phyloP scores from a whole-genome alignment of 139 green algal species.

The Volvox africanus region DNA sequence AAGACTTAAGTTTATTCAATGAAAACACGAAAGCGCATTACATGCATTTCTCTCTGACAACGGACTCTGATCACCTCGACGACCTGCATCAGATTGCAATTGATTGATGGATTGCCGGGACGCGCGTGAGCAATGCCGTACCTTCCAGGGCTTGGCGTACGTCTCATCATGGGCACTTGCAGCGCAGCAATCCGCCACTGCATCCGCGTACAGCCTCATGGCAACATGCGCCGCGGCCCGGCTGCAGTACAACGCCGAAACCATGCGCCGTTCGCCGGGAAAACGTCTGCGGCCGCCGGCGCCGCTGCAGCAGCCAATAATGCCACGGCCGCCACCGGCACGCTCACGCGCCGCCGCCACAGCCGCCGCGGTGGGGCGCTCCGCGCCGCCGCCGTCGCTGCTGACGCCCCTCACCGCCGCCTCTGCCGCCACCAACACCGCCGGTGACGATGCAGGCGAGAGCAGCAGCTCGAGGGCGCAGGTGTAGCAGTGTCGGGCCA shows the following conservation, averaged over 20 bases:
- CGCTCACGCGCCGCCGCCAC: conserved; percentile 13
- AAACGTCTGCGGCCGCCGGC: background rate
- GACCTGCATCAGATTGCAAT: no score
- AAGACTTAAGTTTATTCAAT: no score
- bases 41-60: no score
- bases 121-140: background rate
- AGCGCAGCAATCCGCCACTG: conserved; percentile 70
- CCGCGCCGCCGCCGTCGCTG: background rate
- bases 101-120: no score
- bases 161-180: conserved; percentile 56
- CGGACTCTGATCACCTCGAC: no score
- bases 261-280: background rate
- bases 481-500: conserved; percentile 61
- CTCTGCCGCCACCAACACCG: background rate
- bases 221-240: conserved; percentile 62
- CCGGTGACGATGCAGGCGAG: background rate
- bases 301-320: background rate
- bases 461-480: conserved; percentile 48
- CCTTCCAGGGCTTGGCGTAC: conserved; percentile 63
- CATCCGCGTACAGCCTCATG: conserved; percentile 61
- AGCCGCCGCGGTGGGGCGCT: background rate
- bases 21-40: no score
- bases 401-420: background rate
- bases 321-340: background rate
- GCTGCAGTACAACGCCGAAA: conserved; percentile 68